A percentile compares a stretch with the other conserved stretches of the same genome.
Conservation (phyloP, 208 protist species). For the Trypanosomatidae sp. region DNA sequence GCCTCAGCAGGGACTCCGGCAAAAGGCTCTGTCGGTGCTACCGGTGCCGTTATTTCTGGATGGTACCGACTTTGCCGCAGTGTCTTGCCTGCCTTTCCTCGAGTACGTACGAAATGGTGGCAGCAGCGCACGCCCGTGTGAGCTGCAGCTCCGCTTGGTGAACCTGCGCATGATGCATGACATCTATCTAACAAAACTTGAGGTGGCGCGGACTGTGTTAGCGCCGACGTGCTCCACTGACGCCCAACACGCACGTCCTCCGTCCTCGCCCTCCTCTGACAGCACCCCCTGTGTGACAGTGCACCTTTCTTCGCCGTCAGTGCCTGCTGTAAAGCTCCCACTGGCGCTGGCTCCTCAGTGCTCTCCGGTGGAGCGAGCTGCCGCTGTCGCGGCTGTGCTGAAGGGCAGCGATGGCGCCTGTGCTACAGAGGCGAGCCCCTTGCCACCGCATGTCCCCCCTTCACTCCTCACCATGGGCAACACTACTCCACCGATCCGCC, state of each 20-base stretch:
- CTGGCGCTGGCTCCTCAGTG: constrained; percentile 7
- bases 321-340: constrained; percentile 8
- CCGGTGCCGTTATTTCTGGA: constrained; percentile 19
- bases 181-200: constrained; percentile 12
- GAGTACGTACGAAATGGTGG: neutral
- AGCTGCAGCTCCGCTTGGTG: constrained; percentile 9
- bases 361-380: constrained; percentile 9
- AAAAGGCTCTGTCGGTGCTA: neutral
- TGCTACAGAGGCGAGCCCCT: neutral
- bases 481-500: neutral
- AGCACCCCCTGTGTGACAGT: neutral
- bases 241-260: neutral
- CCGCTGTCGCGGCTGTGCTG: neutral
- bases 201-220: constrained; percentile 1
- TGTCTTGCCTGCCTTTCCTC: constrained; percentile 11
- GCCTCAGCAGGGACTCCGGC: neutral
- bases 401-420: neutral
- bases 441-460: neutral
- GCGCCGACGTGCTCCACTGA: neutral
- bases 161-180: constrained; percentile 14
- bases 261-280: neutral
- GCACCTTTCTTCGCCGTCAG: neutral
- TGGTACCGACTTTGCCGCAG: constrained; percentile 7
- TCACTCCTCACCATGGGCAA: neutral
- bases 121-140: neutral